phyloP scores from a whole-genome alignment of 2,329 filamentous ascomycete genomes.

The Sporothrix sp. region DNA sequence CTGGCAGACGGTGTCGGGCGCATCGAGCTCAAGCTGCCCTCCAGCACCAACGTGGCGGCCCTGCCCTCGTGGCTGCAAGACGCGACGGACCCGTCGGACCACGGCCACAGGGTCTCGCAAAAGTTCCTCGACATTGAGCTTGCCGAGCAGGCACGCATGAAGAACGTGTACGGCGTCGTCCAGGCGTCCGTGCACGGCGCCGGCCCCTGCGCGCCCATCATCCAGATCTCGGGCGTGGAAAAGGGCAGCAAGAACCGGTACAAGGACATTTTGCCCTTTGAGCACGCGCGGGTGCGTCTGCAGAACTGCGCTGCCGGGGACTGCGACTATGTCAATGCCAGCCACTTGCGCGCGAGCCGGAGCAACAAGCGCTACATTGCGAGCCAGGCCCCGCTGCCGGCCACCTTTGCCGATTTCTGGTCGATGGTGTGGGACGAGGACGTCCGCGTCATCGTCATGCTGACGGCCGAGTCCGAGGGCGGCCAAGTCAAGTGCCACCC shows the following conservation, averaged over 20 bases:
- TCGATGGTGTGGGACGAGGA: constrained; percentile 96
- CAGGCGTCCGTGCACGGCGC: constrained; percentile 30
- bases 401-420: constrained; percentile 86
- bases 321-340: constrained; percentile 96
- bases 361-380: constrained; percentile 94
- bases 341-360: constrained; percentile 66
- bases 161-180: constrained; percentile 54
- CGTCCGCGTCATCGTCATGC: constrained; percentile 87
- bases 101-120: constrained; percentile 71
- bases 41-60: constrained; percentile 35
- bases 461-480: constrained; percentile 88
- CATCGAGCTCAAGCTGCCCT: constrained; percentile 45
- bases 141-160: constrained; percentile 86
- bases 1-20: constrained; percentile 88
- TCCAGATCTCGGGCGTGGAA: constrained; percentile 84
- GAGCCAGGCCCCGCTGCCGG: constrained; percentile 84
- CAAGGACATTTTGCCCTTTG: constrained; percentile 95
- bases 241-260: constrained; percentile 94
- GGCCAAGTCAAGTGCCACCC: constrained; percentile 91
- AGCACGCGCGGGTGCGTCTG: constrained; percentile 80
- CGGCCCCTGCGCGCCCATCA: constrained; percentile 22
- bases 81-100: constrained; percentile 56
- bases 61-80: constrained; percentile 71
- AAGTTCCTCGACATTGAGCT: constrained; percentile 78
- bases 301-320: constrained; percentile 53